Conservation (phyloP, 2,329 filamentous ascomycete species). For the Amphichorda felina region DNA sequence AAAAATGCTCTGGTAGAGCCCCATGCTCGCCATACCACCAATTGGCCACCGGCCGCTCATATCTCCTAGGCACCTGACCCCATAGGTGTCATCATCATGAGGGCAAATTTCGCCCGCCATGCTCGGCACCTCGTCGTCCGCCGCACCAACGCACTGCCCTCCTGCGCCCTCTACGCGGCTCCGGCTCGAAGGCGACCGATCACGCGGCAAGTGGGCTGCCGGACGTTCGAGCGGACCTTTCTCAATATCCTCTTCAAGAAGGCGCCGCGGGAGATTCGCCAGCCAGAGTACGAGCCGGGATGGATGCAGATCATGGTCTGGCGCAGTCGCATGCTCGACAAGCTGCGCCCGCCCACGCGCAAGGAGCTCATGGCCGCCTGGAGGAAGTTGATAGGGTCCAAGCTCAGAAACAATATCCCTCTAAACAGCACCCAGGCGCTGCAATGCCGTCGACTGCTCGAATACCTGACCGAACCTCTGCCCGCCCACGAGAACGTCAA, state of each 20-base stretch:
- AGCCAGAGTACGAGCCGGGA: conserved; percentile 56
- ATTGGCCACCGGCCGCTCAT: background rate
- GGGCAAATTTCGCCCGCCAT: conserved; percentile 31
- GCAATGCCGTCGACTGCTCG: conserved; percentile 42
- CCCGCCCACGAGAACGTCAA: conserved; percentile 13
- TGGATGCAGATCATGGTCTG: conserved; percentile 61
- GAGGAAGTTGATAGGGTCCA: conserved; percentile 47
- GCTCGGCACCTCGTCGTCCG: conserved; percentile 26
- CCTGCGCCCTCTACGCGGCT: conserved; percentile 18
- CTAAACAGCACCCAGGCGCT: conserved; percentile 57
- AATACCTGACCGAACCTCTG: conserved; percentile 37
- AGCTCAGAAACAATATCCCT: conserved; percentile 31
- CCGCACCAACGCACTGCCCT: conserved; percentile 18
- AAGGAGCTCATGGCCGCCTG: conserved; percentile 56
- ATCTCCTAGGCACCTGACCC: background rate
- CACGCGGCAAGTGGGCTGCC: conserved; percentile 9
- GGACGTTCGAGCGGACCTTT: conserved; percentile 31
- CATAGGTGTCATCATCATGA: conserved; percentile 20
- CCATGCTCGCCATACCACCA: background rate
- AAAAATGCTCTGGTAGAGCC: background rate
- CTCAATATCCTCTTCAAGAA: conserved; percentile 49
- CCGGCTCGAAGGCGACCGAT: conserved; percentile 14
- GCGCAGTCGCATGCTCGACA: conserved; percentile 47
- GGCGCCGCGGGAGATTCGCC: conserved; percentile 45
- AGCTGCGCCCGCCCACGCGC: conserved; percentile 50